Conservation (phyloP, 2,329 filamentous ascomycete genomes). For the Penicillium palitans region DNA sequence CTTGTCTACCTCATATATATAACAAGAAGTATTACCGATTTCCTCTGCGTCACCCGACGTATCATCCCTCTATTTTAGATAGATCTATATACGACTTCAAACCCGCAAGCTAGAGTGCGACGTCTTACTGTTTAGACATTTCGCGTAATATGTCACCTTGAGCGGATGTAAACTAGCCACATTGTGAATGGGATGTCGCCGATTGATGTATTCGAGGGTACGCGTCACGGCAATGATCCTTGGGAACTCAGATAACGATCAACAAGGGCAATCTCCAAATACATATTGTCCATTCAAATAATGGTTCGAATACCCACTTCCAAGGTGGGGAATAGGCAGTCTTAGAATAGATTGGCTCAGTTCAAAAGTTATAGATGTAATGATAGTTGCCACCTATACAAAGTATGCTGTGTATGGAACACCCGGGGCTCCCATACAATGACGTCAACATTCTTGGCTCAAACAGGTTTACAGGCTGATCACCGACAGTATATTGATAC, state of each 20-base stretch:
- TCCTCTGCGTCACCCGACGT: neutral
- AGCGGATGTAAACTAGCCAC: neutral
- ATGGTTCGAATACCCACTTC: neutral
- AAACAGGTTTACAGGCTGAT: too few species aligned
- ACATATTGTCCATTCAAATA: neutral
- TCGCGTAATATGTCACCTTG: neutral
- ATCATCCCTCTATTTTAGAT: neutral
- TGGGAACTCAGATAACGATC: neutral
- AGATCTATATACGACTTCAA: neutral
- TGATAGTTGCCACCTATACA: neutral
- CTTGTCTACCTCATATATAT: neutral
- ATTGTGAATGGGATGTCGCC: neutral
- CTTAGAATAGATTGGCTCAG: neutral
- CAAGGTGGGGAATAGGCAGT: neutral
- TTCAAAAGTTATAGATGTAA: neutral
- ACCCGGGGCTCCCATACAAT: neutral
- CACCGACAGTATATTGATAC: neutral
- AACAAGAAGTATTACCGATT: neutral
- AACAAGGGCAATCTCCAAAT: neutral
- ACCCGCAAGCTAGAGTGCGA: neutral
- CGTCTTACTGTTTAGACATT: too few species aligned
- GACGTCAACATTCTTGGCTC: neutral
- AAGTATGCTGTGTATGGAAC: neutral
- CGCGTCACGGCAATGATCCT: neutral
- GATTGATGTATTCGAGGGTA: neutral